Base-by-base conservation (phyloP, 768 basidiomycete species). In the Suillus alpinus region DNA sequence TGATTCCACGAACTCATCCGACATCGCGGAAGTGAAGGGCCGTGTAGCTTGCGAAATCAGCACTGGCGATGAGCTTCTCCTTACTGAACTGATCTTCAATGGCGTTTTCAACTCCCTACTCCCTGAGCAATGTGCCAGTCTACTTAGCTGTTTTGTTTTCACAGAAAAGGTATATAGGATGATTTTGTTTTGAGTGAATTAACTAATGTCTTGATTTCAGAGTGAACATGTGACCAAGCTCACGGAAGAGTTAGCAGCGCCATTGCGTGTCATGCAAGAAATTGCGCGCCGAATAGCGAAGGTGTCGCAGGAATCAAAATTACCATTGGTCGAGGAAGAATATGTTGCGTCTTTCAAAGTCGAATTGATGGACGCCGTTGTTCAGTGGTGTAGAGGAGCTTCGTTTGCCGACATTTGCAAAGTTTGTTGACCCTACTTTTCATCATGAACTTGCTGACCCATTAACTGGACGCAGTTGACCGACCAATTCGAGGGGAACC, bases 111-210 rank as follows among this genome's bases (percentile, higher is more conserved):
- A 97, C 69, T 72, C 91, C 3, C 74, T 99, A 52, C 78, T 83
- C 1, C 96, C 97, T 0, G 95, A 98, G 67, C 94, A 98, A 60
- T 93, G 89, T 68, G 95, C 96, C 0, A 91, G 93, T 2, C 72
- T 99, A n/a, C 78, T 98, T 16, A 96, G 94, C 68, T 98, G 96
- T 71, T 99, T 99, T 71, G 97, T 99, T 37, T 98, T 98, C 75
- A 84, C 88, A 4, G 97, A 99, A 74, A 98, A 98, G 86, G 96
- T 91, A 59, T 26, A 78, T 62, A 14, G 14, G 1, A 5, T 29
- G 34, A 18, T 23, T 66, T 59, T 23, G 4, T 16, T 56, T 10
- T 0, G 26, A 23, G 9, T 13, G 51, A 26, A n/a, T 50, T 50
- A 50, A 18, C 23, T 56, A 2, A 59, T 58, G 36, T 41, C 39